Conservation (phyloP, 306 rosid species). For the Sphenostylis stenocarpa region DNA sequence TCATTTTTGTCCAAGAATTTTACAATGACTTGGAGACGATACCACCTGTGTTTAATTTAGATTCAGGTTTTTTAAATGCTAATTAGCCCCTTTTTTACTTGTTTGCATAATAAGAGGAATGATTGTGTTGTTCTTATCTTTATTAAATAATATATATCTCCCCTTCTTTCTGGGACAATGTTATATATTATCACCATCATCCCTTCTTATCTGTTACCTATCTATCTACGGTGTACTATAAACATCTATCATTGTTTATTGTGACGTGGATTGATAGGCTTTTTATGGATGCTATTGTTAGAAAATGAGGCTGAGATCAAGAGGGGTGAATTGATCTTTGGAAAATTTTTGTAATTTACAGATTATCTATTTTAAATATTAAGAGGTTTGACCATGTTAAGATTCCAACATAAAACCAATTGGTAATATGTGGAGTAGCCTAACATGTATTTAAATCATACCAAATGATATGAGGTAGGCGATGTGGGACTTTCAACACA, state of each 20-base stretch:
- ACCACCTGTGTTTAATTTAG: constrained; percentile 47
- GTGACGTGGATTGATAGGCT: background rate
- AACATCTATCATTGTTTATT: no score
- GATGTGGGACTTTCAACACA: no score
- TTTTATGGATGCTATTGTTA: background rate
- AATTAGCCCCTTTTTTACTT: constrained; percentile 38
- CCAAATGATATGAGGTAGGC: no score
- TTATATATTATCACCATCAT: background rate
- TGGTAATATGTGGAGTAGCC: no score
- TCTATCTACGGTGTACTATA: background rate
- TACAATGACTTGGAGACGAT: constrained; percentile 48
- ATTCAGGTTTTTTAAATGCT: constrained; percentile 49
- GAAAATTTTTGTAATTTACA: no score
- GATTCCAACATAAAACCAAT: no score
- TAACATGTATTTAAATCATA: no score
- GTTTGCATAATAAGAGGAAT: constrained; percentile 41
- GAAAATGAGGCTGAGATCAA: no score
- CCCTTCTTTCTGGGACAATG: constrained; percentile 20
- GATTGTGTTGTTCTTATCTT: constrained; percentile 39
- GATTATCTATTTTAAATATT: no score
- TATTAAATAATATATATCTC: constrained; percentile 47
- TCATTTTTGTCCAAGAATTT: constrained; percentile 49
- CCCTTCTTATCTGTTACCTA: background rate
- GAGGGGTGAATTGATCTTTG: no score
- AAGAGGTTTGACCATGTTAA: no score